Evolutionary conservation across 2,329 filamentous ascomycete species (phyloP).

Genomic region (Exutisphaerella laricina): DNA sequence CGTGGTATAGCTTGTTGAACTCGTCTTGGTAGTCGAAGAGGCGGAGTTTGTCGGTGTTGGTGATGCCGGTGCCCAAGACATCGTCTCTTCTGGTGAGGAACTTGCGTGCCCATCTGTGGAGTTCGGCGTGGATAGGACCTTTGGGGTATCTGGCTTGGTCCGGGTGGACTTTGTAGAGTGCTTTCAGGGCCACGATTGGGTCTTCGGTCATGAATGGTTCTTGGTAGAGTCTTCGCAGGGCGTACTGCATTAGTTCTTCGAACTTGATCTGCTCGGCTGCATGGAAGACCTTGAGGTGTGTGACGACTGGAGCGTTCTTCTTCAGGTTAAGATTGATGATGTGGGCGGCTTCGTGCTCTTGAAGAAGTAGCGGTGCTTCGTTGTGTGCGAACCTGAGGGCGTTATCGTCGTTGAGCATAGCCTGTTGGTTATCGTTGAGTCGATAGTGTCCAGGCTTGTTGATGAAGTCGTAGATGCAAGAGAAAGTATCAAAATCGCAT

Average conservation of each 20-base stretch:
- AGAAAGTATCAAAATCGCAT: slow-evolving; percentile 30
- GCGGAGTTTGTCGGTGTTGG: background rate
- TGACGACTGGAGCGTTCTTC: slow-evolving; percentile 12
- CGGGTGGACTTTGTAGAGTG: slow-evolving; percentile 30
- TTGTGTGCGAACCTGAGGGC: background rate
- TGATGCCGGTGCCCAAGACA: background rate
- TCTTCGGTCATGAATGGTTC: slow-evolving; percentile 33
- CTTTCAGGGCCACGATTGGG: slow-evolving; percentile 33
- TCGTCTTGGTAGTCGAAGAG: background rate
- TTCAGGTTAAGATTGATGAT: background rate
- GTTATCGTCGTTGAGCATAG: slow-evolving; percentile 1
- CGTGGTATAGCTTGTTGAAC: background rate
- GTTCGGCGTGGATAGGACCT: slow-evolving; percentile 19
- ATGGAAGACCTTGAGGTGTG: slow-evolving; percentile 31
- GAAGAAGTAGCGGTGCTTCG: slow-evolving; percentile 1
- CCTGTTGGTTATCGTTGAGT: background rate
- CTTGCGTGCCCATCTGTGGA: slow-evolving; percentile 25
- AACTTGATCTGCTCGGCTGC: slow-evolving; percentile 34
- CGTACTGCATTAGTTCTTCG: slow-evolving; percentile 33
- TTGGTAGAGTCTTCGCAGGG: slow-evolving; percentile 32
- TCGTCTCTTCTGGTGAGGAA: slow-evolving; percentile 19
- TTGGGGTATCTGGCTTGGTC: background rate
- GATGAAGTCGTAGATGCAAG: slow-evolving; percentile 34
- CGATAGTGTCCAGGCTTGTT: slow-evolving; percentile 16
- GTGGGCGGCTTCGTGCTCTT: background rate